Evolutionary conservation across 352 stramenopile genomes (phyloP), one percentile per base, ranked within the genome.

Genomic region (Paralagenidium karlingii): DNA sequence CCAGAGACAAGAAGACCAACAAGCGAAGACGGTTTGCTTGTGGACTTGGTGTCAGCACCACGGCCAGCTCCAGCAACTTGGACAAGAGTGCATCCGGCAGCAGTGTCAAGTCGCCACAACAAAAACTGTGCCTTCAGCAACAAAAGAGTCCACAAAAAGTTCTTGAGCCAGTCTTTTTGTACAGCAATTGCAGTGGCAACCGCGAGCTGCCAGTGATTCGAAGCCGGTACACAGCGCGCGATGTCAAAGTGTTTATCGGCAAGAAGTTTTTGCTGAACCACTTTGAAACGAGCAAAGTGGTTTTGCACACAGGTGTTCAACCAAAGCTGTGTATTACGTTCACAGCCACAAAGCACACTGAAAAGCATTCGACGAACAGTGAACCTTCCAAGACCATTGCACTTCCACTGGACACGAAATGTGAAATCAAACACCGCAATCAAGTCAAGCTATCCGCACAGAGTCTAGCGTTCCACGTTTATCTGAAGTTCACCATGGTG

Each of bases 201-300:
- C n/a, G n/a, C 5, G 45, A 60, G 15, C 53, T 83, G 19, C 64
- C 69, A 26, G 58, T 80, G 1, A 37, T 84, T 15, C 53, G 63
- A 3, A 45, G 47, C 37, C 53, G 77, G 24, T 84, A 80, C 31
- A 46, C 71, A 13, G 67, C 62, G 0, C 64, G 59, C 12, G 36
- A 60, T 11, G 62, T 80, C 18, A 47, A 39, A 6, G 66, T 82
- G 18, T 46, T 64, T 7, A 33, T 70, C 8, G 67, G 67, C 1
- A 63, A 63, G 0, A 58, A 64, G 15, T 82, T 61, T 63, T 44
- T 46, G 28, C 42, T 84, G 13, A 55, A 64, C 27, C 55, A 47
- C n/a, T 79, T 75, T 30, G 59, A 66, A 29, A 41, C 52, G 37
- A 55, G 54, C 21, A 60, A 47, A 1, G 34, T 84, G 15, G 45